Conservation (phyloP, 2,329 filamentous ascomycete species). For the Gyromitra esculenta region DNA sequence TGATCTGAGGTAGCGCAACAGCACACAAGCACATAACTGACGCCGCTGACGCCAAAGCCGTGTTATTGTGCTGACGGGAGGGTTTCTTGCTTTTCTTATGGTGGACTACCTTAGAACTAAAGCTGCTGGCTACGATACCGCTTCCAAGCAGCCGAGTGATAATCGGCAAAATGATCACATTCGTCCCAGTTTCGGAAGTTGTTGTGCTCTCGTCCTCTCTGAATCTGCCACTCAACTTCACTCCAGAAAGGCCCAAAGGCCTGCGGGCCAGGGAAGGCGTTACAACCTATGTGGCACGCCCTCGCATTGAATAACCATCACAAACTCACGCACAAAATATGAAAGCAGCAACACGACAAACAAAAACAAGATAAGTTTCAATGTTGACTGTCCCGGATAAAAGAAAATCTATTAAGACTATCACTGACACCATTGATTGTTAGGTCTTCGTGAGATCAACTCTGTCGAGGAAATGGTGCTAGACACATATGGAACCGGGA, state of each 20-base stretch:
- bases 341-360: conserved; percentile 4
- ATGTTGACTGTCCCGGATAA: neutral
- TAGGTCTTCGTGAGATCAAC: neutral
- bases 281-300: neutral
- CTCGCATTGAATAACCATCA: conserved; percentile 12
- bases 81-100: neutral
- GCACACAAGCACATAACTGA: neutral
- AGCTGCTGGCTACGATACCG: neutral
- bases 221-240: neutral
- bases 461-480: neutral
- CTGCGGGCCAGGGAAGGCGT: neutral
- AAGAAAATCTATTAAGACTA: conserved; percentile 7
- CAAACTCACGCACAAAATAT: neutral
- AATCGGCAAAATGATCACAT: neutral
- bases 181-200: neutral
- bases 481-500: neutral
- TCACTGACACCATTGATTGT: conserved; percentile 16
- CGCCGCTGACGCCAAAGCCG: neutral
- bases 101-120: neutral
- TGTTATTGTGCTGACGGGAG: neutral
- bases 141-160: conserved; percentile 21
- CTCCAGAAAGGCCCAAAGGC: neutral
- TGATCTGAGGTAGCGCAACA: neutral
- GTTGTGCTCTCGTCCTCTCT: neutral
- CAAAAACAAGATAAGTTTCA: conserved; percentile 18